Evolutionary conservation across 768 basidiomycete genomes (phyloP), one percentile per base, ranked within the genome.

Genomic region (Psilocybe cyanescens): DNA sequence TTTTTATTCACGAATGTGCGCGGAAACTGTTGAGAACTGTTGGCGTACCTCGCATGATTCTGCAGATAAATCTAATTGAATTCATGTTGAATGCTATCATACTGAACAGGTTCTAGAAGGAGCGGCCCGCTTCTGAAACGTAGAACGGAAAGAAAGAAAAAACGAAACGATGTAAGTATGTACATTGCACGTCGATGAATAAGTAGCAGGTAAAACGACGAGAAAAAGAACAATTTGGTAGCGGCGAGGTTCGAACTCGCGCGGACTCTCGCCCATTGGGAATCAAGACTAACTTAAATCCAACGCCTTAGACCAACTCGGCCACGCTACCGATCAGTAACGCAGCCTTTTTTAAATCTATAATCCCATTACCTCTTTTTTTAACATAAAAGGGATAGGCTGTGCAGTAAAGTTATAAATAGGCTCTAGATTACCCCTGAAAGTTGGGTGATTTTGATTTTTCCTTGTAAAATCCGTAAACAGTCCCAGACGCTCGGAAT

Each of bases 161-260:
- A 24, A 24, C 24, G 24, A 24, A 24, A 24, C 24, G 24, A 24
- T 24, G 24, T 24, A 24, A 24, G 24, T 24, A 24, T 24, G 24
- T 24, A n/a, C 41, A 16, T 5, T 44, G 16, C 11, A 16, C n/a
- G 5, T 17, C 14, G 16, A 29, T 47, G 41, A 46, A 51, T 52
- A 44, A 44, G 53, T 19, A 59, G 35, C 24, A 24, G 59, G 47
- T 19, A 44, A 19, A 44, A 47, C 11, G 44, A 19, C 19, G 51
- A 16, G 8, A 28, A 51, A 61, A 30, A 58, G 8, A 58, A 54
- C 63, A 62, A 66, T 67, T 50, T 90, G 88, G 87, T 86, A 87
- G 86, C 86, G 85, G 90, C 88, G 89, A 90, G 90, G 87, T 89
- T 91, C 89, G 89, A 91, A 91, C 90, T 90, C 90, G 87, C 89